These are phyloP conservation scores for Clathrospora elynae DNA, from an alignment of 2,329 filamentous ascomycete genomes.

Conservation along the genomic window DNA sequence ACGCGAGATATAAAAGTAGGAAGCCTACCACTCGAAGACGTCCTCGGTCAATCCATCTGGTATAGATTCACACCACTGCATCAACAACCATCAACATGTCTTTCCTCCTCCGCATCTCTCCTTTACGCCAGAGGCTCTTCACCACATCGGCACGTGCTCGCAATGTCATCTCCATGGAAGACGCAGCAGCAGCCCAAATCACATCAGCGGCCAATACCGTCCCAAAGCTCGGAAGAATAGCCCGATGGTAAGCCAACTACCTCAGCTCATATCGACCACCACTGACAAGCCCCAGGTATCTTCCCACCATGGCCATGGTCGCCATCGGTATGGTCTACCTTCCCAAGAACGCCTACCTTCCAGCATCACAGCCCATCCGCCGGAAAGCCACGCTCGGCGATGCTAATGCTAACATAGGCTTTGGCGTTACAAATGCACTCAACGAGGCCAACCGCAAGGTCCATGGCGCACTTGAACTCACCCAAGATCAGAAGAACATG, in stretches of 20 bases:
- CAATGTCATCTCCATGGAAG: constrained; percentile 30
- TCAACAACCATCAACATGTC: constrained; percentile 31
- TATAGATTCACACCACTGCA: constrained; percentile 7
- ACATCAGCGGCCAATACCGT: constrained; percentile 27
- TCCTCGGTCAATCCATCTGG: constrained; percentile 3
- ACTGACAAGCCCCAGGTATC: constrained; percentile 31
- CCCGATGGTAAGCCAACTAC: constrained; percentile 34
- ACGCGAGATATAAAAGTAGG: constrained; percentile 11
- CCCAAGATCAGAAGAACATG: constrained; percentile 41
- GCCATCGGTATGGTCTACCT: constrained; percentile 41
- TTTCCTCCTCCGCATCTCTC: constrained; percentile 32
- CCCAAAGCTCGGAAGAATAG: constrained; percentile 42
- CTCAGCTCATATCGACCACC: not conserved
- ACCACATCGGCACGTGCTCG: constrained; percentile 37
- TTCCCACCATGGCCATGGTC: constrained; percentile 43
- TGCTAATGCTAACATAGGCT: constrained; percentile 43
- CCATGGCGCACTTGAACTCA: constrained; percentile 28
- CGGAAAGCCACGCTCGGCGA: constrained; percentile 37
- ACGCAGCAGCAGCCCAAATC: constrained; percentile 32
- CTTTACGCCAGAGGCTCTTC: constrained; percentile 36
- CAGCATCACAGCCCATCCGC: constrained; percentile 23
- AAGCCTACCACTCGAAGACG: constrained; percentile 6
- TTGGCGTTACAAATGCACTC: constrained; percentile 39
- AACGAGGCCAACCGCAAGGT: constrained; percentile 39
- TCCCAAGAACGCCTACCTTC: constrained; percentile 25